phyloP scores from a whole-genome alignment of 148 eudicot genomes.

The Diospyros kaki region DNA sequence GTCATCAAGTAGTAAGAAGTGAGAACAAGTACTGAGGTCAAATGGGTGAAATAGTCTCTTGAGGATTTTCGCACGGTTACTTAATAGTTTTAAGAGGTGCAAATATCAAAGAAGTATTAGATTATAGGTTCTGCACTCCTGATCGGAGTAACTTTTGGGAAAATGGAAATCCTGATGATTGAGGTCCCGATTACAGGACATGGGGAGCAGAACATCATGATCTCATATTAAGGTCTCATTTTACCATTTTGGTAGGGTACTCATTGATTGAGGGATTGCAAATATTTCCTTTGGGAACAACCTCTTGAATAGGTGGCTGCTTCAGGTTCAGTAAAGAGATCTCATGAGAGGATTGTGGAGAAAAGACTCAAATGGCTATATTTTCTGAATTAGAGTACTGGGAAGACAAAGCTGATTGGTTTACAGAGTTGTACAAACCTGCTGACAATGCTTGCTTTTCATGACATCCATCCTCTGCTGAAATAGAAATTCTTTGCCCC shows the following conservation, averaged over 20 bases:
- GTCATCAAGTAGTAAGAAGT: background rate
- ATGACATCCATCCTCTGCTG: background rate
- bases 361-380: background rate
- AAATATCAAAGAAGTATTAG: background rate
- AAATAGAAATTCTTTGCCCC: background rate
- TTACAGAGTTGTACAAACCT: background rate
- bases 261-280: background rate
- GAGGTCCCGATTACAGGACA: background rate
- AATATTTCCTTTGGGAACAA: background rate
- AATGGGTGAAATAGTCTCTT: background rate
- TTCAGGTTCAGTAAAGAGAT: constrained; percentile 1
- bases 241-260: background rate
- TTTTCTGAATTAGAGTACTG: background rate
- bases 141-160: background rate
- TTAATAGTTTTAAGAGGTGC: background rate
- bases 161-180: background rate
- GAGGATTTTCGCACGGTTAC: background rate
- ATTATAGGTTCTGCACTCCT: background rate
- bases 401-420: background rate
- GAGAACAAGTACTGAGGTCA: background rate
- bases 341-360: background rate
- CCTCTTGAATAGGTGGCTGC: constrained; percentile 2
- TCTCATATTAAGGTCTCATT: background rate
- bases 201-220: background rate
- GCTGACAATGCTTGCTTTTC: constrained; percentile 4